Percentiles rank a stretch among this genome's conserved stretches.
Evolutionary conservation across 352 stramenopile genomes (phyloP).

Genomic region (Aphanomyces cochlioides): DNA sequence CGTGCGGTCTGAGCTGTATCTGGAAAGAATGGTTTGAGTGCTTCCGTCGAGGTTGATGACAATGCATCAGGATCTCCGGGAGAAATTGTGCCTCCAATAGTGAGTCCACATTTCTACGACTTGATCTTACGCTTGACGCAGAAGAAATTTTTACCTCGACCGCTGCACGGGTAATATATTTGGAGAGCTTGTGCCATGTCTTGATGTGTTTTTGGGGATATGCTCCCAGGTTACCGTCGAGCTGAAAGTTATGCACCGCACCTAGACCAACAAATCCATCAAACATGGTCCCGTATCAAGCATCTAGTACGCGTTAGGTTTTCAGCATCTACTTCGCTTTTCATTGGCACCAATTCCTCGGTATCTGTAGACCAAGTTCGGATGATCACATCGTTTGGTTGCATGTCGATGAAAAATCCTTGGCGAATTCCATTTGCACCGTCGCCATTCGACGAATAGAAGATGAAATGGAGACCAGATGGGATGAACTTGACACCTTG

Average conservation of each 20-base stretch:
- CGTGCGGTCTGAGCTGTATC: conserved; percentile 67
- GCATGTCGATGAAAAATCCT: conserved; percentile 72
- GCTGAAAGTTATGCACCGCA: conserved; percentile 69
- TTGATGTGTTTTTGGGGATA: conserved; percentile 78
- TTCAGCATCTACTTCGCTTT: conserved; percentile 58
- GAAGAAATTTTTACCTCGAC: conserved; percentile 43
- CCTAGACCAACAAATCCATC: conserved; percentile 33
- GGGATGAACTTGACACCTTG: conserved; percentile 83
- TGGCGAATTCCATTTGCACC: conserved; percentile 66
- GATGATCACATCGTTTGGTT: conserved; percentile 60
- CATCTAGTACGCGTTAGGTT: conserved; percentile 56
- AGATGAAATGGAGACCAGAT: conserved; percentile 72
- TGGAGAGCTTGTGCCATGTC: conserved; percentile 65
- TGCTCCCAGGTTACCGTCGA: conserved; percentile 68
- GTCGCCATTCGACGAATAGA: conserved; percentile 77
- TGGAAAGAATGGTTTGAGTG: conserved; percentile 63
- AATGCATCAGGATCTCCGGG: conserved; percentile 60
- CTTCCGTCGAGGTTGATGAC: conserved; percentile 28
- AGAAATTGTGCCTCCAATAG: conserved; percentile 59
- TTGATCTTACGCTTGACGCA: not conserved
- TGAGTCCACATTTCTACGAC: conserved; percentile 56
- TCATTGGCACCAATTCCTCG: conserved; percentile 61
- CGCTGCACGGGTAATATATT: conserved; percentile 56
- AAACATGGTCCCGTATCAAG: not conserved
- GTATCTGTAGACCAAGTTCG: conserved; percentile 73